phyloP scores from a whole-genome alignment of 202 grass and related monocot species.

The Hordeum pubiflorum region DNA sequence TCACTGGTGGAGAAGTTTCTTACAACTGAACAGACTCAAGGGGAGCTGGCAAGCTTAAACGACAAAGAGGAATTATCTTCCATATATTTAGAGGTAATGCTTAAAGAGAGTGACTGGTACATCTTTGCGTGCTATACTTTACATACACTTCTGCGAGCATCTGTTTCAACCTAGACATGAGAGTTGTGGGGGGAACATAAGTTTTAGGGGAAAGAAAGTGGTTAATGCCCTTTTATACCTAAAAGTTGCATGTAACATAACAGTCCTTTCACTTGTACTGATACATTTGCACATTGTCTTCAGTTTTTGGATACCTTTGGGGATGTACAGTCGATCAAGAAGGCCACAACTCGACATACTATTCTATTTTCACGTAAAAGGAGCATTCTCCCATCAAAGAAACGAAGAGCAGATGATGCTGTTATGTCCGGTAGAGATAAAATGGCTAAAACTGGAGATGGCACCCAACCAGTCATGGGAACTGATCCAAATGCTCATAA shows the following conservation, averaged over 20 bases:
- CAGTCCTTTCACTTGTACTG: conserved; percentile 2
- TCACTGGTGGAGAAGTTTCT: conserved; percentile 86
- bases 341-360: conserved; percentile 45
- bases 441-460: conserved; percentile 29
- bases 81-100: conserved; percentile 91
- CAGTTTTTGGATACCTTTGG: conserved; percentile 98
- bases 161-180: not conserved
- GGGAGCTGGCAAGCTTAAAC: conserved; percentile 33
- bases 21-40: conserved; percentile 44
- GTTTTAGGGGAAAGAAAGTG: not conserved
- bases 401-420: conserved; percentile 72
- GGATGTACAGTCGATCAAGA: conserved; percentile 80
- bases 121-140: not conserved
- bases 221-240: not conserved
- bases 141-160: not conserved
- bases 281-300: conserved; percentile 19
- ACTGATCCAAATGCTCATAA: conserved; percentile 59
- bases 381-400: conserved; percentile 60
- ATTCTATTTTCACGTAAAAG: conserved; percentile 63
- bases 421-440: conserved; percentile 70
- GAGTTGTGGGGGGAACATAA: not conserved
- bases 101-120: not conserved
- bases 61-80: conserved; percentile 95
- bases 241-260: not conserved
- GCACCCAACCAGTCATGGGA: conserved; percentile 36